Conservation (phyloP, 768 basidiomycete genomes). For the Ramaria sp. region DNA sequence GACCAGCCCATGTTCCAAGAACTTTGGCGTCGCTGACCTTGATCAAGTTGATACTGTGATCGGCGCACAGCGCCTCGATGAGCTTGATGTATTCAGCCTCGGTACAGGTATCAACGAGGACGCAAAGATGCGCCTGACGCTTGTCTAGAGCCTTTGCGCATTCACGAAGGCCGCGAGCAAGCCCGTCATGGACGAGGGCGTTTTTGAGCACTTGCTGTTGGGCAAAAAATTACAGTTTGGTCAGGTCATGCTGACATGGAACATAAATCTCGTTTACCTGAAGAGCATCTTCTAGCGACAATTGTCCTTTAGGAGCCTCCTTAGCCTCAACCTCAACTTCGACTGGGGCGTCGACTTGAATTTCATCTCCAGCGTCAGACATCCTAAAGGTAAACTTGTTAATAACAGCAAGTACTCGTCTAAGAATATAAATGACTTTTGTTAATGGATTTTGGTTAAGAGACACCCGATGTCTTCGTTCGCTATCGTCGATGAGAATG, state of each 20-base stretch:
- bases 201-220: constrained; percentile 95
- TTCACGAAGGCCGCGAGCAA: constrained; percentile 96
- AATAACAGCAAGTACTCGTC: neutral
- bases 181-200: constrained; percentile 95
- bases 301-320: constrained; percentile 90
- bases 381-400: constrained; percentile 37
- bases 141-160: constrained; percentile 97
- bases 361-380: constrained; percentile 98
- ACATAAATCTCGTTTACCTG: constrained; percentile 37
- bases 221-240: constrained; percentile 1
- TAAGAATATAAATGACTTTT: constrained; percentile 19
- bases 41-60: constrained; percentile 99
- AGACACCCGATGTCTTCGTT: constrained; percentile 68
- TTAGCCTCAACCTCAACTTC: constrained; percentile 70
- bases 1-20: constrained; percentile 95
- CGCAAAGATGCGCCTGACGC: constrained; percentile 96
- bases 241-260: neutral
- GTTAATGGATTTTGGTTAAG: constrained; percentile 11
- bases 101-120: constrained; percentile 97
- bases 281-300: constrained; percentile 91
- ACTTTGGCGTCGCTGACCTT: constrained; percentile 93
- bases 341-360: constrained; percentile 58
- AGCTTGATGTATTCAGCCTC: constrained; percentile 99
- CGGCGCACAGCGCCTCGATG: constrained; percentile 97
- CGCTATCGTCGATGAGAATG: constrained; percentile 87